These are phyloP conservation scores for Boletus bicolor DNA, from an alignment of 768 basidiomycete genomes.

Conservation along the genomic window DNA sequence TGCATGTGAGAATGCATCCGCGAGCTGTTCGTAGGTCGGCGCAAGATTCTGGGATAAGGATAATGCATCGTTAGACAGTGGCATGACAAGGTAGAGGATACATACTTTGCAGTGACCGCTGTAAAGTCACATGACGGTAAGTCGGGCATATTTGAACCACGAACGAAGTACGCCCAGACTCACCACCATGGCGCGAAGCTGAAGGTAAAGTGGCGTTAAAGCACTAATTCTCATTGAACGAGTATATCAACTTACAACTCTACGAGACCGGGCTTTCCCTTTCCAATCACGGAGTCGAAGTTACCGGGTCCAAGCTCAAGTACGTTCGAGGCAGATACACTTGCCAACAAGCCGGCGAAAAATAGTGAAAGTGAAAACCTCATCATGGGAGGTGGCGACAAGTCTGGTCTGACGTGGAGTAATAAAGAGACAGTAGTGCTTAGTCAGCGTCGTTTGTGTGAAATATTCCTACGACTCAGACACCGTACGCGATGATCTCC, in stretches of 20 bases:
- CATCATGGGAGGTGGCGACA: conserved; percentile 43
- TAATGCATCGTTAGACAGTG: background rate
- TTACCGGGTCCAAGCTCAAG: conserved; percentile 71
- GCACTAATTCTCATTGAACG: background rate
- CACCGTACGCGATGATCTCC: too few relatives aligned
- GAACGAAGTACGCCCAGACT: conserved; percentile 21
- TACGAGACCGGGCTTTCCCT: conserved; percentile 80
- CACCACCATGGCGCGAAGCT: conserved; percentile 92
- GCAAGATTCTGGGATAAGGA: conserved; percentile 69
- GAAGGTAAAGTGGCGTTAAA: background rate
- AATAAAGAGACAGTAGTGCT: conserved; percentile 1
- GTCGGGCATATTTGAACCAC: background rate
- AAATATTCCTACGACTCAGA: too few relatives aligned
- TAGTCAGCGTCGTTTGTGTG: conserved; percentile 17
- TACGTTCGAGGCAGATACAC: conserved; percentile 74
- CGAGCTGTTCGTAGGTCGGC: conserved; percentile 84
- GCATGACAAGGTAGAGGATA: background rate
- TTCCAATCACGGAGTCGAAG: conserved; percentile 73
- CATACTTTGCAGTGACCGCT: conserved; percentile 87
- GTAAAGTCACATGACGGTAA: background rate
- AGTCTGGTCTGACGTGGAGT: conserved; percentile 30
- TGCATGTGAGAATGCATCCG: conserved; percentile 74
- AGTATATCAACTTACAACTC: conserved; percentile 69
- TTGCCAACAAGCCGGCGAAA: conserved; percentile 51
- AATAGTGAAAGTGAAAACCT: conserved; percentile 54